Percentiles rank a stretch among this genome's conserved stretches.
These are phyloP conservation scores for Diaporthe longicolla DNA, from an alignment of 2,329 filamentous ascomycete genomes.

Conservation along the genomic window DNA sequence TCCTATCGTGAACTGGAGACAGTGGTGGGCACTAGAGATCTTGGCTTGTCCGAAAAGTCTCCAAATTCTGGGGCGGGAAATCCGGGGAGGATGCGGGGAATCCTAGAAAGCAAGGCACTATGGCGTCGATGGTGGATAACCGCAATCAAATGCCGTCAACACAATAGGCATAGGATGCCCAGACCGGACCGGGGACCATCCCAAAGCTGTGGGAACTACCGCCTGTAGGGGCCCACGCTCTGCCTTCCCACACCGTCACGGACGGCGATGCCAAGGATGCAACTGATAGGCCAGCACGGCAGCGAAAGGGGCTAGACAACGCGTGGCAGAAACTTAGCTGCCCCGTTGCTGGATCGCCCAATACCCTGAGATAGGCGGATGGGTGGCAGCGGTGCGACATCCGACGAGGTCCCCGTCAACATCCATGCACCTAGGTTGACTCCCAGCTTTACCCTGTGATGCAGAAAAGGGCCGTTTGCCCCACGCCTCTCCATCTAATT, in stretches of 20 bases:
- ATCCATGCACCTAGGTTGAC: conserved; percentile 21
- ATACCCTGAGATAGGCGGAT: not conserved
- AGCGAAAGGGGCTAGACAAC: conserved; percentile 19
- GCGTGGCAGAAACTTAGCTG: conserved; percentile 26
- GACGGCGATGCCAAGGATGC: conserved; percentile 19
- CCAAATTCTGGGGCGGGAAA: conserved; percentile 32
- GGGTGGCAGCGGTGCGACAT: conserved; percentile 28
- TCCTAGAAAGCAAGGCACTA: not conserved
- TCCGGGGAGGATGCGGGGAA: conserved; percentile 33
- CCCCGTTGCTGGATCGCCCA: not conserved
- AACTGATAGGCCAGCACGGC: conserved; percentile 17
- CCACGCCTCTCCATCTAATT: conserved; percentile 19
- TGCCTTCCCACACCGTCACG: conserved; percentile 7
- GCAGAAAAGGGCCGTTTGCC: conserved; percentile 32
- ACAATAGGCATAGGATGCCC: conserved; percentile 15
- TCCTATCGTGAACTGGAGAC: conserved; percentile 19
- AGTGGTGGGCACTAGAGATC: conserved; percentile 10
- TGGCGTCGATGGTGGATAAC: conserved; percentile 27
- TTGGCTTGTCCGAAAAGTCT: conserved; percentile 11
- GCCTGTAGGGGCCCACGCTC: conserved; percentile 5
- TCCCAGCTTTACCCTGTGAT: conserved; percentile 26
- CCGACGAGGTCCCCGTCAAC: not conserved
- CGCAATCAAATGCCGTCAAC: conserved; percentile 33
- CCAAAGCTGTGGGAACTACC: conserved; percentile 25
- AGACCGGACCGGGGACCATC: conserved; percentile 13